These are phyloP conservation scores for Diaporthe sp. DNA, from an alignment of 2,329 filamentous ascomycete genomes.

Conservation along the genomic window DNA sequence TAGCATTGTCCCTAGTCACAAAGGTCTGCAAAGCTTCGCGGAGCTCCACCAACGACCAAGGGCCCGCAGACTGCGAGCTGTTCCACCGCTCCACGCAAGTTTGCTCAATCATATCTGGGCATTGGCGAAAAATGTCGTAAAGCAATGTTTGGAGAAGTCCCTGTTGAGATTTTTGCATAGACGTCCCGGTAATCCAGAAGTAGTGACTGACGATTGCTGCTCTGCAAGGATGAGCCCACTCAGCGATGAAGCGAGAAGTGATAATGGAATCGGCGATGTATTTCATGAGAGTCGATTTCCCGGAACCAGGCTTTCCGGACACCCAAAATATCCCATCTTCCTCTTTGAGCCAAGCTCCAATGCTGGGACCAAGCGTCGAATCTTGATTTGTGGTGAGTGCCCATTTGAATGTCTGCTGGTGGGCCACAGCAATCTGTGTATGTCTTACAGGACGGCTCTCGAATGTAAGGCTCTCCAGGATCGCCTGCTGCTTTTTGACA, in stretches of 20 bases:
- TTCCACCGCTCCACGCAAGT: neutral
- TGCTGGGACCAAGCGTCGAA: neutral
- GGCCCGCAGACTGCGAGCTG: neutral
- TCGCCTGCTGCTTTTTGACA: neutral
- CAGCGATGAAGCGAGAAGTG: neutral
- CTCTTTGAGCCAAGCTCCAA: neutral
- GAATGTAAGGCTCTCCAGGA: constrained; percentile 17
- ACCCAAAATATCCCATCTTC: constrained; percentile 31
- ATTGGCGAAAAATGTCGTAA: constrained; percentile 28
- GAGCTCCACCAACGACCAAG: constrained; percentile 30
- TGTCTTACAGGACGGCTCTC: neutral
- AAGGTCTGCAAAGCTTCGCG: neutral
- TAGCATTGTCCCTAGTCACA: neutral
- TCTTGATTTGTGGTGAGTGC: neutral
- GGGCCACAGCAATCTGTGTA: neutral
- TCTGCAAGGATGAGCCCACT: neutral
- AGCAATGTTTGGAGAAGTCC: constrained; percentile 30
- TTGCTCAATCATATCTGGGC: constrained; percentile 4
- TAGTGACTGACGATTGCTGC: constrained; percentile 26
- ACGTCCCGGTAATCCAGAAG: constrained; percentile 34
- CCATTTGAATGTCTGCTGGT: constrained; percentile 33
- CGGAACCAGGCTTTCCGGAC: constrained; percentile 29
- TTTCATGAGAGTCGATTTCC: constrained; percentile 36
- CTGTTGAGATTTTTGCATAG: constrained; percentile 34
- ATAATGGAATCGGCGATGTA: neutral